Evolutionary conservation across 2,329 filamentous ascomycete species (phyloP).

Genomic region (Chaetothyriales sp.): DNA sequence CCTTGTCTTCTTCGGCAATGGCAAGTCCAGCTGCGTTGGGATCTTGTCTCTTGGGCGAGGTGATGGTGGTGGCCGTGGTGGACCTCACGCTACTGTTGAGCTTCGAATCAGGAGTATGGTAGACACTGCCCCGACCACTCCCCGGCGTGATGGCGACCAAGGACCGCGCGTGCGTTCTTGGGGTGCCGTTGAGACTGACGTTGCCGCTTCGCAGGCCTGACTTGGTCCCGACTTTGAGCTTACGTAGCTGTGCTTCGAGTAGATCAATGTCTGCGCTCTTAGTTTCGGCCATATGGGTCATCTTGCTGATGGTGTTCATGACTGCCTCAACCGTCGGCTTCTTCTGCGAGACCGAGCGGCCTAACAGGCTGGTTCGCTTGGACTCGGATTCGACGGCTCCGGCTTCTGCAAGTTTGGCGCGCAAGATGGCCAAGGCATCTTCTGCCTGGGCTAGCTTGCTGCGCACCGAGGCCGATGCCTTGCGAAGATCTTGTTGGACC

Average conservation of each 20-base stretch:
- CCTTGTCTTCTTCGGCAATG: constrained; percentile 13
- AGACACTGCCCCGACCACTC: constrained; percentile 13
- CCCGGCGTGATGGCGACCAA: constrained; percentile 9
- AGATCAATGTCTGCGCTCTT: constrained; percentile 82
- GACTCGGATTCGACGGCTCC: constrained; percentile 36
- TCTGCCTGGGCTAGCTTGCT: constrained; percentile 64
- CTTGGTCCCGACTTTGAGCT: constrained; percentile 39
- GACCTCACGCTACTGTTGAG: constrained; percentile 10
- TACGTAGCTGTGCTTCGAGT: constrained; percentile 72
- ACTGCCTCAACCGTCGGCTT: constrained; percentile 84
- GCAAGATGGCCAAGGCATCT: constrained; percentile 62
- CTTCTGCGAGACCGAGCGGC: constrained; percentile 25
- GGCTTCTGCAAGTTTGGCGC: constrained; percentile 55
- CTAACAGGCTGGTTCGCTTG: constrained; percentile 22
- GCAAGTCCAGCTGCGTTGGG: constrained; percentile 6
- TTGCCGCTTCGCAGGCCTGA: constrained; percentile 5
- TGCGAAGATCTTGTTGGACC: constrained; percentile 69
- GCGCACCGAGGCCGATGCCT: constrained; percentile 58
- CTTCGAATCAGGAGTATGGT: constrained; percentile 17
- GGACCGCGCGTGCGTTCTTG: constrained; percentile 4
- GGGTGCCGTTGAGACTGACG: constrained; percentile 9
- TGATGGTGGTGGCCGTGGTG: too few relatives aligned
- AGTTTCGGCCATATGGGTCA: constrained; percentile 85
- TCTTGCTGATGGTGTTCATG: constrained; percentile 76
- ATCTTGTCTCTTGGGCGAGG: constrained; percentile 6